phyloP scores from a whole-genome alignment of 2,329 filamentous ascomycete species.

The Alternaria alternata region DNA sequence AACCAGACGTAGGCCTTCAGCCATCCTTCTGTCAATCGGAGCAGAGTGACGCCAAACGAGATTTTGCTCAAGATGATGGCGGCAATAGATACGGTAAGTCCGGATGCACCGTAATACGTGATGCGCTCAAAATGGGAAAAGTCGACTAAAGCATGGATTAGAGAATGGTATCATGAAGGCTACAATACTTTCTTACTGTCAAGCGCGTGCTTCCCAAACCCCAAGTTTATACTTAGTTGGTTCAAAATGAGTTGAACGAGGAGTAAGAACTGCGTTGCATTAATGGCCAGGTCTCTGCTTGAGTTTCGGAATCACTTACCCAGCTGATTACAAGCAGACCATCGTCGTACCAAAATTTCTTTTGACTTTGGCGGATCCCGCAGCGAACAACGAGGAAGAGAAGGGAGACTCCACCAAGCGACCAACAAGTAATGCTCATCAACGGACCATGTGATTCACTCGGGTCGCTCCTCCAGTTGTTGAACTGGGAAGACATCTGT shows the following conservation, averaged over 20 bases:
- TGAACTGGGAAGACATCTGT: conserved; percentile 7
- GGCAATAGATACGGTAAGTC: not conserved
- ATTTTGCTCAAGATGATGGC: conserved; percentile 21
- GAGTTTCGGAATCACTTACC: not conserved
- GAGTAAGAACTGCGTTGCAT: not conserved
- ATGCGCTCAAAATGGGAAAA: conserved; percentile 10
- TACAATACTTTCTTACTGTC: conserved; percentile 3
- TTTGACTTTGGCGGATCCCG: not conserved
- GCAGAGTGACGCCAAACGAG: conserved; percentile 20
- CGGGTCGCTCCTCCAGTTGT: conserved; percentile 10
- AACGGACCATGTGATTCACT: conserved; percentile 6
- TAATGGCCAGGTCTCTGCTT: not conserved
- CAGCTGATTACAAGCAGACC: conserved; percentile 6
- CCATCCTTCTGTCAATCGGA: conserved; percentile 20
- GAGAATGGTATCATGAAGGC: not conserved
- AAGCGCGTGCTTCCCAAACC: conserved; percentile 11
- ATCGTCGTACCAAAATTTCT: conserved; percentile 12
- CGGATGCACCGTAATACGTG: conserved; percentile 9
- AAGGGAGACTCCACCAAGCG: conserved; percentile 2
- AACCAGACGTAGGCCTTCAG: conserved; percentile 15
- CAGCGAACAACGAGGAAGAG: conserved; percentile 5
- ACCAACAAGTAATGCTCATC: conserved; percentile 4
- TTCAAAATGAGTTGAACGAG: not conserved
- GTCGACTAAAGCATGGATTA: not conserved
- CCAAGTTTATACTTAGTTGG: conserved; percentile 6